Percentiles rank a stretch among this genome's conserved stretches.
phyloP scores from a whole-genome alignment of 768 basidiomycete species.

The Sporobolomyces pararoseus region DNA sequence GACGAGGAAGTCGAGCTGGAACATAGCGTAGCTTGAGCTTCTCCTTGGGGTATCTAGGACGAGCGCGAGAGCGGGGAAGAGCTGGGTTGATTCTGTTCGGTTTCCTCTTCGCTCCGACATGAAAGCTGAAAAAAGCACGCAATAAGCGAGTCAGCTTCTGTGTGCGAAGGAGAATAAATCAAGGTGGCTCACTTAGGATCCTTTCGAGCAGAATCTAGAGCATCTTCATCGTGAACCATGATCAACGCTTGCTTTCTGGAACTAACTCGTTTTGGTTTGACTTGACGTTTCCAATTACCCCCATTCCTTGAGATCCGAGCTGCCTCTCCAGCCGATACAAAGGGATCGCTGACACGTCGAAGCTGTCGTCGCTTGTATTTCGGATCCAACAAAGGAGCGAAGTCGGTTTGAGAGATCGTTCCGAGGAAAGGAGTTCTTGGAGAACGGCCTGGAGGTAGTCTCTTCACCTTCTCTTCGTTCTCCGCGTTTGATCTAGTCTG shows the following conservation, averaged over 20 bases:
- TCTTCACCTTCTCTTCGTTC: not conserved
- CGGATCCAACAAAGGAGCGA: not conserved
- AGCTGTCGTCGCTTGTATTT: not conserved
- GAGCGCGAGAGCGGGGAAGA: no score
- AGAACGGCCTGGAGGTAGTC: conserved; percentile 3
- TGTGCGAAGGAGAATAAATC: no score
- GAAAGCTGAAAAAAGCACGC: no score
- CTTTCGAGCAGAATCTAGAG: not conserved
- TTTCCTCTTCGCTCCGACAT: not conserved
- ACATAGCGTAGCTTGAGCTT: not conserved
- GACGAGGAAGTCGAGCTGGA: not conserved
- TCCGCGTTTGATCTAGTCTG: no score
- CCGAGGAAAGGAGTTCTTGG: conserved; percentile 1
- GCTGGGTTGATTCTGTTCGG: no score
- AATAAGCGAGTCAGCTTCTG: not conserved
- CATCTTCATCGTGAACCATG: not conserved
- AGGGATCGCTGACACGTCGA: not conserved
- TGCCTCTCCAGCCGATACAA: not conserved
- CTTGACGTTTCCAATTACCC: not conserved
- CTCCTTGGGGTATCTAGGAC: not conserved
- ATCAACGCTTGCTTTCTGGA: not conserved
- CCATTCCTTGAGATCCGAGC: not conserved
- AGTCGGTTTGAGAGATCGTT: conserved; percentile 1
- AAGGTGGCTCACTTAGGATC: not conserved
- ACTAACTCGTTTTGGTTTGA: no score